Evolutionary conservation across 2,329 filamentous ascomycete genomes (phyloP), one percentile per base, ranked within the genome.

Genomic region (Periconia sp.): DNA sequence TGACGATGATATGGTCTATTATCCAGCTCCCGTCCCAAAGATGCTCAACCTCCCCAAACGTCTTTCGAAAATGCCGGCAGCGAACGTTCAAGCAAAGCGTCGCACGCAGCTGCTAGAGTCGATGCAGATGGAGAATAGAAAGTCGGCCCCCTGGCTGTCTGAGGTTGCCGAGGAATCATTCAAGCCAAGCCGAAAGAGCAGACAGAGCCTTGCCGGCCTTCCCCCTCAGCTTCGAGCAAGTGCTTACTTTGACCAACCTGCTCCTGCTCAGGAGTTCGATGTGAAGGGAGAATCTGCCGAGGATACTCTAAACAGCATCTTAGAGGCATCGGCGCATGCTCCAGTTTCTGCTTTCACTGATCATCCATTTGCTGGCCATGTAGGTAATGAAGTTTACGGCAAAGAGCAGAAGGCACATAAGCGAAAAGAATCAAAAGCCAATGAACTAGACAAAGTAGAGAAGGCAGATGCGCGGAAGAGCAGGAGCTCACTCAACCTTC

Each of bases 11-110:
- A 96, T 97, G 89, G 83, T 96, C 8, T 97, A 87, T 71, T 99
- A 99, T 67, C 94, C 94, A 11, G 94, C 94, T 3, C 92, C 90
- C 1, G 94, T 99, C 3, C 94, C 94, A 3, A 86, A 88, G 50
- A 92, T 95, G 85, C 79, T 99, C 43, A 97, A 96, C 59, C 75
- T 99, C 10, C 94, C 94, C 1, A 90, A 91, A 31, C 88, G 90
- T 58, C 74, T 97, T 36, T 95, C 92, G 1, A 88, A 86, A 58
- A 80, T 84, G 38, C 84, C 87, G 7, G 81, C 86, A 39, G 73
- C 81, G 3, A 73, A 78, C 8, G 78, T 84, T 4, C 80, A 85
- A 41, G 86, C 90, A 42, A 81, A 85, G 54, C 82, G 89, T 40
- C 84, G 87, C 16, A 88, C 89, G 1, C 85, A 94, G 57, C 73